Percentiles rank a stretch among this genome's conserved stretches.
Evolutionary conservation across 768 basidiomycete genomes (phyloP).

Genomic region (Hygrocybe coccinea): DNA sequence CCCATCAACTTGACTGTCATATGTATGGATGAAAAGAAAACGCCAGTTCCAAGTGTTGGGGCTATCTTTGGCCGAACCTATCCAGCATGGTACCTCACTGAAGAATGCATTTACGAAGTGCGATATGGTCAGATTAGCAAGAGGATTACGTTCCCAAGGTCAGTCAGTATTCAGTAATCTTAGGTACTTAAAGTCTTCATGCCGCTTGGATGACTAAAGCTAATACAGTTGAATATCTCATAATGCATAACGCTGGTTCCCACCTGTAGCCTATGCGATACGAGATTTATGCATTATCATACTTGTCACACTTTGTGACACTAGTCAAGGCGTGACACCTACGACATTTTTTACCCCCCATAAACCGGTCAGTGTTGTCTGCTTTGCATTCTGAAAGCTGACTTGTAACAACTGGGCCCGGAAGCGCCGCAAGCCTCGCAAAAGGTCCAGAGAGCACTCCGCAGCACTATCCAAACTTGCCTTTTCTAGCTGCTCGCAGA

Average conservation of each 20-base stretch:
- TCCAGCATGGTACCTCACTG: neutral
- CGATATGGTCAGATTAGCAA: neutral
- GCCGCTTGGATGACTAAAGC: neutral
- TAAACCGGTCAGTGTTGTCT: neutral
- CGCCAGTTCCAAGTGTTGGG: neutral
- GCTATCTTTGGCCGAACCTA: neutral
- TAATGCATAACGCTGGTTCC: conserved; percentile 1
- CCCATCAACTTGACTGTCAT: neutral
- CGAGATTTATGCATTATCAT: conserved; percentile 1
- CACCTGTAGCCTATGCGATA: neutral
- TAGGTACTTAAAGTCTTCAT: too few species aligned
- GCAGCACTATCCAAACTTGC: neutral
- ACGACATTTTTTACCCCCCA: neutral
- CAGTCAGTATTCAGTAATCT: neutral
- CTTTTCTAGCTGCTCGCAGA: neutral
- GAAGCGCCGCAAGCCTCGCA: neutral
- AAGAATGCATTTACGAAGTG: neutral
- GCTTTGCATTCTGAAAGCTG: neutral
- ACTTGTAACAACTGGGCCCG: neutral
- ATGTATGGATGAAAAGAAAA: neutral
- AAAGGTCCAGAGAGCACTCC: neutral
- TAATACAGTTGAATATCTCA: conserved; percentile 3
- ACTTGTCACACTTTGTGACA: neutral
- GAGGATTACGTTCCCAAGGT: neutral
- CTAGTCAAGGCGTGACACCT: neutral